Base-by-base conservation (phyloP, 768 basidiomycete species). In the Amanita rubescens region DNA sequence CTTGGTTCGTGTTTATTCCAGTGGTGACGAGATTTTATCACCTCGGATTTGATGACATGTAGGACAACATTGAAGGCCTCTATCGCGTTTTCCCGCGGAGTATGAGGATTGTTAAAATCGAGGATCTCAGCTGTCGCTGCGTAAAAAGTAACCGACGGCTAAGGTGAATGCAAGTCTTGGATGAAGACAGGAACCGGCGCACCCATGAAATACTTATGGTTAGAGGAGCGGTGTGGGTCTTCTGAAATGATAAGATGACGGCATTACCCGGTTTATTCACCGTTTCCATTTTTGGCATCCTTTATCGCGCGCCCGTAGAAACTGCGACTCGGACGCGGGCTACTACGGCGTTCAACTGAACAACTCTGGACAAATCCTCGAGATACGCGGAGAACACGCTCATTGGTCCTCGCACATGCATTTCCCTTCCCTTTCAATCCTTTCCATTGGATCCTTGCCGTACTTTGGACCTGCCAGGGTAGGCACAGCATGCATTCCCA, bases 1-100 rank as follows among this genome's bases (percentile, higher is more conserved):
- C 66, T 73, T 53, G 81, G 82, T 64, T 85, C 83, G 62, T 89
- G 87, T 57, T 75, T 71, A 69, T 87, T 74, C 89, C 88, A 89
- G 55, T 85, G 58, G 49, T 67, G 75, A 54, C 89, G 82, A 46
- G 85, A 86, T 54, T 75, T 79, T 54, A 81, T 41, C 59, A 90
- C 82, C 63, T 80, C 82, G n/a, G 66, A 42, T 69, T 84, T 87
- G 72, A 91, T 84, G 12, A 62, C 63, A 42, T 65, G 70, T 30
- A 79, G 66, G 55, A 85, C 71, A 49, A 65, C 53, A 37, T 76
- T 72, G 71, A 89, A 90, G 0, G 87, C 88, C 37, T 81, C 77
- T 57, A 86, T 66, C 8, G 85, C 79, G 58, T 80, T 85, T 38
- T 63, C 63, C 39, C 70, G 69, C n/a, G 88, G 88, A 5, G 66